Base-by-base conservation (phyloP, 768 basidiomycete species). In the Suillus ampliporus region DNA sequence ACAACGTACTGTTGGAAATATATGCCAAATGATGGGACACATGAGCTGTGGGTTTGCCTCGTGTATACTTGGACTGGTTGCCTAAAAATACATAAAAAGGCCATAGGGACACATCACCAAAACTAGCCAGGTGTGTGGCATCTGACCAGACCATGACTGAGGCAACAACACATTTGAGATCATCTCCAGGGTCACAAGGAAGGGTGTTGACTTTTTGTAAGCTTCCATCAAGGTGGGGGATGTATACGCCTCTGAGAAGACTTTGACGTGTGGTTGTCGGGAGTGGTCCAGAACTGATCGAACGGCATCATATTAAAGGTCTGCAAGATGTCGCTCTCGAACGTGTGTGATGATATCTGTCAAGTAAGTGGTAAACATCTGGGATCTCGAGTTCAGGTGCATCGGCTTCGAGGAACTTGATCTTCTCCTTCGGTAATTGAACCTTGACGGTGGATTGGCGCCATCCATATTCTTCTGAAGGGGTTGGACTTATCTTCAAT, bases 21-120 rank as follows among this genome's bases (percentile, higher is more conserved):
- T 68, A 59, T 44, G 78, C 78, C 78, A 69, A 79, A 79, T 4
- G 73, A 58, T 14, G 76, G 59, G 2, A 77, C 57, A 35, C 65
- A 73, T 2, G 66, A 56, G 5, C 62, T 67, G 38, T 35, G 40
- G 17, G 68, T 63, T 51, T 23, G 65, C 17, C 67, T 65, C 2
- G 64, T 37, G 37, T 37, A 37, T 2, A 47, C 46, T 47, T 47
- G 46, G 46, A 47, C 46, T 47, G 46, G 23, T 65, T 82, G 78
- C 9, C 80, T 79, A 54, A 46, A 47, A 6, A 47, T 14, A 47
- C 74, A 65, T 63, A 47, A 15, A 47, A 23, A 6, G 21, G 46
- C 46, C 23, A 47, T 11, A 47, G 46, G 46, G 46, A 47, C 1
- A 21, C 21, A 14, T 47, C 46, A 10, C 46, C 21, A 14, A 47